phyloP scores from a whole-genome alignment of 768 basidiomycete genomes.

The Naganishia vaughanmartiniae region DNA sequence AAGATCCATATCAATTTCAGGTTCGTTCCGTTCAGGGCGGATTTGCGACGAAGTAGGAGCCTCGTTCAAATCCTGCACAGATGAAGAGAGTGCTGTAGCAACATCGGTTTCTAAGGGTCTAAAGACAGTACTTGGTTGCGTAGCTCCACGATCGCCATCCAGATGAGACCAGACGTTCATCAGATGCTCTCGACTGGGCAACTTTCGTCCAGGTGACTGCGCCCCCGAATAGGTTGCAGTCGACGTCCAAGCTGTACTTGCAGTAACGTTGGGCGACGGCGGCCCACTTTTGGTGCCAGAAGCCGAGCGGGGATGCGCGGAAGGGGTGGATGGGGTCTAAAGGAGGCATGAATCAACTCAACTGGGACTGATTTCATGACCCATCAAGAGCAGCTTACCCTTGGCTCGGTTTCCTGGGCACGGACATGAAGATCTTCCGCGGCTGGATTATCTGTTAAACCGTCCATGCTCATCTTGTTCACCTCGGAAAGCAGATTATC shows the following conservation, averaged over 20 bases:
- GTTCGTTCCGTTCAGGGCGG: neutral
- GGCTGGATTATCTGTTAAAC: constrained; percentile 31
- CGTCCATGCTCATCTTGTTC: constrained; percentile 50
- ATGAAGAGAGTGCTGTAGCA: constrained; percentile 11
- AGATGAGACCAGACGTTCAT: constrained; percentile 45
- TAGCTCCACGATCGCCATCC: constrained; percentile 7
- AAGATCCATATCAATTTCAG: constrained; percentile 20
- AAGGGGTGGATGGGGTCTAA: constrained; percentile 13
- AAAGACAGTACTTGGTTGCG: constrained; percentile 9
- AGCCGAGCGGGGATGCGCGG: constrained; percentile 3
- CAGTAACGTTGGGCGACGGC: constrained; percentile 30
- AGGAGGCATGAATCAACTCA: neutral
- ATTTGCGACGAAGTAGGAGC: neutral
- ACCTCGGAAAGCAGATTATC: constrained; percentile 49
- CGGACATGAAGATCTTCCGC: constrained; percentile 31
- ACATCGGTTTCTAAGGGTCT: constrained; percentile 14
- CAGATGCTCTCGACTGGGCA: constrained; percentile 38
- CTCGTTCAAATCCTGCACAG: constrained; percentile 26
- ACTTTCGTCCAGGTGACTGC: constrained; percentile 34
- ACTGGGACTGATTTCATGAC: neutral
- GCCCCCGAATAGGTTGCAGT: constrained; percentile 35
- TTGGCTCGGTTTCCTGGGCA: constrained; percentile 30
- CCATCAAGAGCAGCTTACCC: constrained; percentile 33
- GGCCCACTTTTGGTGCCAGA: constrained; percentile 25
- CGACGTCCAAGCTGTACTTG: constrained; percentile 35